Percentiles rank a stretch among this genome's conserved stretches.
These are phyloP conservation scores for Didymella segeticola DNA, from an alignment of 2,329 filamentous ascomycete species.

Conservation along the genomic window DNA sequence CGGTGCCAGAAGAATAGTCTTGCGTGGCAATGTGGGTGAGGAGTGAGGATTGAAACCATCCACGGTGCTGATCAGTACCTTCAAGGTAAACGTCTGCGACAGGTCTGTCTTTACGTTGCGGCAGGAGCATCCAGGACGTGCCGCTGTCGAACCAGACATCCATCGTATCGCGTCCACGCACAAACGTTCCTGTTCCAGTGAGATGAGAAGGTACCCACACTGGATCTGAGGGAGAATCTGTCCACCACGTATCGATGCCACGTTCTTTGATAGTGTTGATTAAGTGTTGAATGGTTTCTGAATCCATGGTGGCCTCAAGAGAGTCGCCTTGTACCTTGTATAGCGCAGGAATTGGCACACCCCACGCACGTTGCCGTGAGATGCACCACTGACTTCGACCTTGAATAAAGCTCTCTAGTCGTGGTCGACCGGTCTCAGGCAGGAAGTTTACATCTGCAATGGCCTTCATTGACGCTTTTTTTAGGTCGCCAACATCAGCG, in stretches of 20 bases:
- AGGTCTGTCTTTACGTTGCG: slow-evolving; percentile 47
- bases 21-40: slow-evolving; percentile 80
- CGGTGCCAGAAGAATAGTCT: slow-evolving; percentile 21
- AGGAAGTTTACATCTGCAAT: slow-evolving; percentile 78
- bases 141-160: slow-evolving; percentile 99
- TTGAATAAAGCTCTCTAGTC: slow-evolving; percentile 84
- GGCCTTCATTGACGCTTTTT: slow-evolving; percentile 72
- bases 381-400: slow-evolving; percentile 97
- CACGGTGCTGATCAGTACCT: slow-evolving; percentile 93
- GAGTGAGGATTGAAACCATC: slow-evolving; percentile 97
- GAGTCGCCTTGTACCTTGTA: slow-evolving; percentile 72
- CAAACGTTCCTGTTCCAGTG: slow-evolving; percentile 62
- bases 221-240: slow-evolving; percentile 75
- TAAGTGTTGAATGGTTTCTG: slow-evolving; percentile 82
- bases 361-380: slow-evolving; percentile 93
- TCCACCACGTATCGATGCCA: slow-evolving; percentile 95
- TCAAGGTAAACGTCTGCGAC: slow-evolving; percentile 88
- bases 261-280: slow-evolving; percentile 77
- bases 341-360: slow-evolving; percentile 91
- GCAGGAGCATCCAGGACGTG: slow-evolving; percentile 77
- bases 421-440: slow-evolving; percentile 73
- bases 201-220: slow-evolving; percentile 78
- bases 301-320: slow-evolving; percentile 74
- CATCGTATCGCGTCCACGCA: slow-evolving; percentile 92
- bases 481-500: slow-evolving; percentile 86